These are phyloP conservation scores for Echinochloa phyllopogon DNA, from an alignment of 176 grass and related monocot genomes.

Conservation along the genomic window DNA sequence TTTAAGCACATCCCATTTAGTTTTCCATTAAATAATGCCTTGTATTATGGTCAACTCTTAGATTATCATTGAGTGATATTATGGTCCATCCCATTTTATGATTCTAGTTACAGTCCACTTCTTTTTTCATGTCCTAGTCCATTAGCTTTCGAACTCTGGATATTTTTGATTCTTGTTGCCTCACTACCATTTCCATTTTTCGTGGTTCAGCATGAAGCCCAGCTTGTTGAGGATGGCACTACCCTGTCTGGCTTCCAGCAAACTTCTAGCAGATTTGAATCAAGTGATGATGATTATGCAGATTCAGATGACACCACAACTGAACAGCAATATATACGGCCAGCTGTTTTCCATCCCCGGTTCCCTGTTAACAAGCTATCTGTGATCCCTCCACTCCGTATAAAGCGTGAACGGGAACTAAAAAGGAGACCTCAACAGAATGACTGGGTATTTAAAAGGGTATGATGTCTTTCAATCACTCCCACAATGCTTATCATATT, in stretches of 20 bases:
- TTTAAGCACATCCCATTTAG: neutral
- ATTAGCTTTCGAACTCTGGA: constrained; percentile 7
- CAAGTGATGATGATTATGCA: constrained; percentile 88
- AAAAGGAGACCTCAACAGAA: constrained; percentile 73
- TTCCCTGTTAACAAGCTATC: constrained; percentile 55
- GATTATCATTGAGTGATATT: constrained; percentile 27
- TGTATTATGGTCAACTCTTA: constrained; percentile 17
- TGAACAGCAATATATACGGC: constrained; percentile 51
- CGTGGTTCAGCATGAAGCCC: constrained; percentile 74
- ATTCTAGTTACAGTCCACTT: neutral
- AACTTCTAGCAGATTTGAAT: constrained; percentile 73
- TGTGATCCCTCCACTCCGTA: constrained; percentile 66
- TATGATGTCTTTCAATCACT: constrained; percentile 45
- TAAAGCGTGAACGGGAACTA: constrained; percentile 68
- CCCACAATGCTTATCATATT: neutral
- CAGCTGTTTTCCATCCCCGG: constrained; percentile 55
- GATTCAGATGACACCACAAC: constrained; percentile 86
- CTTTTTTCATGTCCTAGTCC: constrained; percentile 21
- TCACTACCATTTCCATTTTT: constrained; percentile 11
- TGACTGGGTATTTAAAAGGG: constrained; percentile 80
- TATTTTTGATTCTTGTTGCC: constrained; percentile 28
- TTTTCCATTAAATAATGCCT: constrained; percentile 17
- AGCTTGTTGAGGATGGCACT: constrained; percentile 80
- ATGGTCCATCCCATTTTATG: neutral
- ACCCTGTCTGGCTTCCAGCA: constrained; percentile 76